Base-by-base conservation (phyloP, 176 grass and related monocot genomes). In the Thinopyrum elongatum region DNA sequence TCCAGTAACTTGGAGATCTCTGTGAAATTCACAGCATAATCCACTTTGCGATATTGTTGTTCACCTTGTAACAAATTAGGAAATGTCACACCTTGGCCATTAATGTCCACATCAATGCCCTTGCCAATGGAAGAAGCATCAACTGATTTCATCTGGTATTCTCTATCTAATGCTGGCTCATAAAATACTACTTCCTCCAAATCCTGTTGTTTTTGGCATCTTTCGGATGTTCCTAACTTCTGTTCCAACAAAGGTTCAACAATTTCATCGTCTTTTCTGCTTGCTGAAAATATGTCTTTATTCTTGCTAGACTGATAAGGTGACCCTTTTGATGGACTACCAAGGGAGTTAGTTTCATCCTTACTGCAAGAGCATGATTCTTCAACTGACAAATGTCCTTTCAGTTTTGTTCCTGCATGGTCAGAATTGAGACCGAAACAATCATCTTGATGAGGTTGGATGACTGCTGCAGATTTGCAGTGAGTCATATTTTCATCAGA, bases 331-430 rank as follows among this genome's bases (percentile, higher is more conserved):
- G 72, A 84, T 75, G 47, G 42, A 51, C 22, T 81, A 63, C 42
- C 21, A 72, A 22, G 47, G 19, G 89, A 88, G 27, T 87, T 36
- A 57, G 83, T 91, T 76, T 68, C 79, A 77, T 87, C 80, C 74
- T 91, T 76, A 63, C 81, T 90, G 73, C 78, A 91, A 77, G 84
- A 90, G 83, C 79, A 82, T 31, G 81, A 78, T 70, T 80, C 72
- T 70, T 79, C 82, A 86, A 68, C 72, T 88, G 88, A 67, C 78
- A 89, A 83, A 77, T 88, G 75, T 17, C 74, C 74, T 83, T 92
- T 86, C 76, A 70, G 55, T 41, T 77, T 81, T 69, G 62, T 74
- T 49, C 41, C 41, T 57, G 73, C 21, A 17, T 53, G 63, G 53
- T 94, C 77, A 71, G 87, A 72, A 81, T 55, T 82, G 76, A 91